phyloP scores from a whole-genome alignment of 768 basidiomycete species.

The Tricholoma terreum region DNA sequence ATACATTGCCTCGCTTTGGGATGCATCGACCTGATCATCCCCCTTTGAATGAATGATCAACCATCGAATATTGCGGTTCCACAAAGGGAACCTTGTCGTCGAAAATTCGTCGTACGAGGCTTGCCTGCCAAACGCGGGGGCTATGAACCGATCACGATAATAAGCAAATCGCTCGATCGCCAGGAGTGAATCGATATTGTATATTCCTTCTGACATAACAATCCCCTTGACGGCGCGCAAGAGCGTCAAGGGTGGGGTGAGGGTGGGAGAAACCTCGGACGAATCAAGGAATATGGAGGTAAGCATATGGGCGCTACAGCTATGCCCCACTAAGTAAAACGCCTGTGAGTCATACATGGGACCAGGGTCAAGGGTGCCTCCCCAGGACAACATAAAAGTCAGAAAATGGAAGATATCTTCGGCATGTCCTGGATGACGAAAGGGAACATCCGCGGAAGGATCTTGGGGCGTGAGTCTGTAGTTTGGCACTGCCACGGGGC shows the following conservation, averaged over 20 bases:
- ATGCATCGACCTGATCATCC: conserved; percentile 62
- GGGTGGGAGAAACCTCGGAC: conserved; percentile 34
- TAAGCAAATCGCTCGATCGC: conserved; percentile 47
- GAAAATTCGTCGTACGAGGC: conserved; percentile 50
- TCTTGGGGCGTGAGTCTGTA: conserved; percentile 64
- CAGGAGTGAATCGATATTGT: conserved; percentile 66
- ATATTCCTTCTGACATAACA: conserved; percentile 73
- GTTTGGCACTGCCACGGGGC: conserved; percentile 69
- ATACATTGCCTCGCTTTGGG: conserved; percentile 62
- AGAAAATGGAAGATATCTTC: conserved; percentile 64
- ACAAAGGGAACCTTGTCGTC: conserved; percentile 37
- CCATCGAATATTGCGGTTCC: conserved; percentile 50
- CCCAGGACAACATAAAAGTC: conserved; percentile 51
- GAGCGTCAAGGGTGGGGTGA: conserved; percentile 44
- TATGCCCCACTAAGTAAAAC: conserved; percentile 72
- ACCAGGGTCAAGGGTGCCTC: conserved; percentile 27
- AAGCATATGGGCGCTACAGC: conserved; percentile 81
- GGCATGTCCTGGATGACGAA: conserved; percentile 71
- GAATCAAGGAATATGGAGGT: conserved; percentile 64
- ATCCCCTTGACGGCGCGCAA: conserved; percentile 49
- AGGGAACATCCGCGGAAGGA: conserved; percentile 30
- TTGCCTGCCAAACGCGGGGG: conserved; percentile 52
- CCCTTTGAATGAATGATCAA: conserved; percentile 71
- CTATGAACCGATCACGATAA: conserved; percentile 73
- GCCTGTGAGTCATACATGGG: conserved; percentile 34